Percentiles rank a stretch among this genome's conserved stretches.
Evolutionary conservation across 148 eudicot species (phyloP).

Genomic region (Hydrangea macrophylla): DNA sequence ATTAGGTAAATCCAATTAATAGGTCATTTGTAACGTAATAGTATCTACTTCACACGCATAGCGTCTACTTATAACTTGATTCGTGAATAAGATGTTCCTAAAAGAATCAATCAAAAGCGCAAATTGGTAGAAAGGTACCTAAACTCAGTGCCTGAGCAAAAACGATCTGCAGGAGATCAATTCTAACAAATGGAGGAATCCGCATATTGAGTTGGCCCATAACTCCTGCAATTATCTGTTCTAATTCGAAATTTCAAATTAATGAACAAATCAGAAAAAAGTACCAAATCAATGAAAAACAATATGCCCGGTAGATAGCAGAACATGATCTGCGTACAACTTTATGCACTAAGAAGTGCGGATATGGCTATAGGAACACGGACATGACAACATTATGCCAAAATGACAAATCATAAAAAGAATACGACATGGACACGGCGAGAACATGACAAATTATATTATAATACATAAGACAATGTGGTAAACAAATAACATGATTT

Average conservation of each 20-base stretch:
- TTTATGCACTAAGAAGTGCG: no score
- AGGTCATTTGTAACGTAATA: neutral
- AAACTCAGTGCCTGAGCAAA: slow-evolving; percentile 59
- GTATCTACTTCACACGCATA: neutral
- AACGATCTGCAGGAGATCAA: slow-evolving; percentile 71
- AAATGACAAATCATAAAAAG: no score
- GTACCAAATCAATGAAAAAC: neutral
- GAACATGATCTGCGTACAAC: neutral
- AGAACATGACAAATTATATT: no score
- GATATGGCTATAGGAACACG: no score
- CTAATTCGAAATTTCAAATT: slow-evolving; percentile 17
- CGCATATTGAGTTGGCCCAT: slow-evolving; percentile 58
- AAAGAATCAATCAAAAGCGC: neutral
- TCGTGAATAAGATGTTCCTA: neutral
- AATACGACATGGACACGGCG: no score
- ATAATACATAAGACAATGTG: no score
- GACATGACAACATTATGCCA: no score
- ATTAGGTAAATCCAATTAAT: neutral
- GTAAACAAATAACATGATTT: no score
- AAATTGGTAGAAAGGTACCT: slow-evolving; percentile 40
- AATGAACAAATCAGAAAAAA: neutral
- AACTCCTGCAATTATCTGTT: slow-evolving; percentile 82
- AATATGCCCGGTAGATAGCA: neutral
- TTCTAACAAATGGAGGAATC: slow-evolving; percentile 85
- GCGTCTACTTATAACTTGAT: neutral